Conservation (phyloP, 2,329 filamentous ascomycete species). For the Huntiella moniliformis region DNA sequence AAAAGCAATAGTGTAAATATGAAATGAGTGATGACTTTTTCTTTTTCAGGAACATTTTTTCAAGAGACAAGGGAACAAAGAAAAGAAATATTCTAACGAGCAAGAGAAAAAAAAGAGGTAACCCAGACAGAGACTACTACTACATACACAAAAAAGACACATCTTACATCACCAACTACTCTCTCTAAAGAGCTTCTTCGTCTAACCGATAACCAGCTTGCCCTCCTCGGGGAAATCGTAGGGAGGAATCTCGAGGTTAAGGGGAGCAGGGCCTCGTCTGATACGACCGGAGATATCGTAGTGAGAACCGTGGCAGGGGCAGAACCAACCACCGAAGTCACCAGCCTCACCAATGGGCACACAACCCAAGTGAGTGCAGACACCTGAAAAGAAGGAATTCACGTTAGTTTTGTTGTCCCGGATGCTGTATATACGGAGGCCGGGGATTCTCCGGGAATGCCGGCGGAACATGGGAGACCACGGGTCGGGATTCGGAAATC, state of each 20-base stretch:
- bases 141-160: not conserved
- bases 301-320: constrained; percentile 98
- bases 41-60: not conserved
- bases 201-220: constrained; percentile 83
- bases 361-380: constrained; percentile 98
- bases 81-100: not conserved
- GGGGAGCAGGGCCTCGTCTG: constrained; percentile 88
- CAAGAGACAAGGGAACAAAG: not conserved
- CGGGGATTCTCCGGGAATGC: too few species aligned
- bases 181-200: constrained; percentile 10
- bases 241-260: constrained; percentile 86
- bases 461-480: too few species aligned
- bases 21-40: not conserved
- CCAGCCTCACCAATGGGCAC: constrained; percentile 97
- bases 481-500: too few species aligned
- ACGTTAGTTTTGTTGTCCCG: too few species aligned
- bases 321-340: constrained; percentile 99
- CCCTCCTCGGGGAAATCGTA: constrained; percentile 89
- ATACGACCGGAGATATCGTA: constrained; percentile 99
- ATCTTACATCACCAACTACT: not conserved
- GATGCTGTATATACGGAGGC: too few species aligned
- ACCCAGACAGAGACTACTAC: too few species aligned
- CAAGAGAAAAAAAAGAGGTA: not conserved
- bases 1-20: not conserved
- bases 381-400: constrained; percentile 35